Percentiles rank a stretch among this genome's conserved stretches.
Evolutionary conservation across 768 basidiomycete species (phyloP).

Genomic region (Auriscalpium vulgare): DNA sequence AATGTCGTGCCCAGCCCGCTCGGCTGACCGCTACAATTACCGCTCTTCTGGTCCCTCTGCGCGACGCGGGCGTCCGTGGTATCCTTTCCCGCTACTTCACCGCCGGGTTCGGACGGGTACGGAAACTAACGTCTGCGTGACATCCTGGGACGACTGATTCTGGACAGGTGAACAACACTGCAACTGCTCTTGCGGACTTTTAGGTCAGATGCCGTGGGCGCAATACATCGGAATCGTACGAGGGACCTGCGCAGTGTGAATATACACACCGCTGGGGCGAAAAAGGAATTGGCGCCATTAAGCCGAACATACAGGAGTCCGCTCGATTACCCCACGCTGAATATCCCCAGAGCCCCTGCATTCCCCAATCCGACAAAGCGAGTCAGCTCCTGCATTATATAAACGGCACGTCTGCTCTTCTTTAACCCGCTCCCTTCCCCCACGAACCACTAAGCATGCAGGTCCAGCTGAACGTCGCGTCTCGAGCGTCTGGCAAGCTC

Average conservation of each 20-base stretch:
- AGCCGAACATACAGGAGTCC: neutral
- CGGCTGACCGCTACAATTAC: too few species aligned
- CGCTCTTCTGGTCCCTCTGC: too few species aligned
- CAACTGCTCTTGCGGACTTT: neutral
- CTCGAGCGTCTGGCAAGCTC: constrained; percentile 6
- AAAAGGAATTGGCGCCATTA: neutral
- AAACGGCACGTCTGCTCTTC: neutral
- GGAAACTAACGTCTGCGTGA: neutral
- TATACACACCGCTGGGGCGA: neutral
- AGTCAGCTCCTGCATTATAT: neutral
- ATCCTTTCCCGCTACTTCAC: too few species aligned
- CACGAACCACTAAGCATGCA: constrained; percentile 1
- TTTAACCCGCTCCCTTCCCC: neutral
- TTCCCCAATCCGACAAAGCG: neutral
- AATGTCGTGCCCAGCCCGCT: too few species aligned
- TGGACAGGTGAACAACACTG: neutral
- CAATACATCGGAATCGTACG: neutral
- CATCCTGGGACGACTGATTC: neutral
- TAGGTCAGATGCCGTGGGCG: neutral
- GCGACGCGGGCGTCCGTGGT: too few species aligned
- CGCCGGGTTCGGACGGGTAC: too few species aligned
- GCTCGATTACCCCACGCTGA: neutral
- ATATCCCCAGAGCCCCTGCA: neutral
- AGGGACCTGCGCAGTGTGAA: neutral
- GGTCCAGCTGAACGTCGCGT: constrained; percentile 9